Evolutionary conservation across 306 rosid species (phyloP).

Genomic region (Inga laurina): DNA sequence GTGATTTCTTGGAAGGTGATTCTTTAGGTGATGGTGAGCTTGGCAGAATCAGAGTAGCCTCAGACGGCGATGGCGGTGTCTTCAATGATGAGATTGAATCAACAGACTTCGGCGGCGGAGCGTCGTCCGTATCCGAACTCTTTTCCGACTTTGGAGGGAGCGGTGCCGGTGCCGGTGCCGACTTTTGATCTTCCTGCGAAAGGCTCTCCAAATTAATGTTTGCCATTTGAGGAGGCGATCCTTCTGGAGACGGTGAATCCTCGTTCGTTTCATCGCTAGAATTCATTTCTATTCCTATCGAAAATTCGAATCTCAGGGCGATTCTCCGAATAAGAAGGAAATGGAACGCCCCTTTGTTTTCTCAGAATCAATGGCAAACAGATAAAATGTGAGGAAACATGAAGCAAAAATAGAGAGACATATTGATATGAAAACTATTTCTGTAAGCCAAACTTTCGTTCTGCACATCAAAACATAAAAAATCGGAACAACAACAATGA

Average conservation of each 20-base stretch:
- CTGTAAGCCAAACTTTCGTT: slow-evolving; percentile 9
- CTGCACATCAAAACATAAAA: neutral
- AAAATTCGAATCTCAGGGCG: neutral
- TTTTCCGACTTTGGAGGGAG: neutral
- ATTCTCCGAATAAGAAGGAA: slow-evolving; percentile 12
- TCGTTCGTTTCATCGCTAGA: neutral
- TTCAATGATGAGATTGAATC: slow-evolving; percentile 10
- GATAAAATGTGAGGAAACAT: neutral
- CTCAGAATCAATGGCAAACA: neutral
- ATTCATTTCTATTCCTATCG: slow-evolving; percentile 11
- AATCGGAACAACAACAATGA: neutral
- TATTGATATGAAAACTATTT: neutral
- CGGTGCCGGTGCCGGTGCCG: neutral
- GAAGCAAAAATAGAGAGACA: neutral
- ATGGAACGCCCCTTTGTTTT: neutral
- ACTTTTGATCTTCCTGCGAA: neutral
- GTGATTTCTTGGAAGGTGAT: neutral
- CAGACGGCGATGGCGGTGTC: slow-evolving; percentile 10
- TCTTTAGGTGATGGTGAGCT: slow-evolving; percentile 17
- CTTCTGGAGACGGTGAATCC: neutral
- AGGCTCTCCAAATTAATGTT: neutral
- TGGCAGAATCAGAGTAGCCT: slow-evolving; percentile 12
- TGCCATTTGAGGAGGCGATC: neutral
- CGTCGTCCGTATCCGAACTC: neutral
- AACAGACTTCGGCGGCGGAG: neutral